These are phyloP conservation scores for Angomonas ambiguus DNA, from an alignment of 208 protist species.

Conservation along the genomic window DNA sequence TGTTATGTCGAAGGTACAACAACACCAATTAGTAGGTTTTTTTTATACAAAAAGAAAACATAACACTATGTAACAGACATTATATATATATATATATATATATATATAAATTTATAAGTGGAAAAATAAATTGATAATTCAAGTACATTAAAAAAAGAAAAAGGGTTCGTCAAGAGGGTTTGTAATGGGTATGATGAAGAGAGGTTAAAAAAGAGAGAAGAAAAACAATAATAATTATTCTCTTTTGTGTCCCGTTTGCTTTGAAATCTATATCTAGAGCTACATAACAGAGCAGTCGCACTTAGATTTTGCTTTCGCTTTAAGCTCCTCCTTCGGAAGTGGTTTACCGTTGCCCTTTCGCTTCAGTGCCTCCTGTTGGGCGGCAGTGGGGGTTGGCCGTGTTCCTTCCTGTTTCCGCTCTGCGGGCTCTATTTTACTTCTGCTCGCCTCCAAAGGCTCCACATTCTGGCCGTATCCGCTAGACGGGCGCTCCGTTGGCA, in stretches of 20 bases:
- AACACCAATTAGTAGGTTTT: background rate
- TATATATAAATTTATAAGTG: background rate
- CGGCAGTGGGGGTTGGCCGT: background rate
- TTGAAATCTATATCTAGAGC: background rate
- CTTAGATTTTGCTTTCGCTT: background rate
- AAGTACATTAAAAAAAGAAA: background rate
- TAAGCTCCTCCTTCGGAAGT: background rate
- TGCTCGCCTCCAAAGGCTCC: background rate
- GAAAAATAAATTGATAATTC: constrained; percentile 5
- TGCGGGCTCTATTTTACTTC: constrained; percentile 3
- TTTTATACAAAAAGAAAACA: background rate
- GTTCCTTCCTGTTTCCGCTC: background rate
- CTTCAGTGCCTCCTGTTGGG: background rate
- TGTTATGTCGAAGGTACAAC: no score
- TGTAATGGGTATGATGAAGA: background rate
- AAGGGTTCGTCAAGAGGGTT: background rate
- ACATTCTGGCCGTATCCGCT: background rate
- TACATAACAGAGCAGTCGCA: constrained; percentile 7
- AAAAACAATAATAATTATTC: background rate
- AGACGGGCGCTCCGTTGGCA: background rate
- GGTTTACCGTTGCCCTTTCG: no score
- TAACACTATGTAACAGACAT: background rate
- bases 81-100: background rate
- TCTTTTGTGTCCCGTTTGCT: background rate
- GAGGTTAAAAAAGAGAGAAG: background rate